Evolutionary conservation across 257 asterid genomes (phyloP), one percentile per base, ranked within the genome.

Genomic region (Solanum chiquidenum): DNA sequence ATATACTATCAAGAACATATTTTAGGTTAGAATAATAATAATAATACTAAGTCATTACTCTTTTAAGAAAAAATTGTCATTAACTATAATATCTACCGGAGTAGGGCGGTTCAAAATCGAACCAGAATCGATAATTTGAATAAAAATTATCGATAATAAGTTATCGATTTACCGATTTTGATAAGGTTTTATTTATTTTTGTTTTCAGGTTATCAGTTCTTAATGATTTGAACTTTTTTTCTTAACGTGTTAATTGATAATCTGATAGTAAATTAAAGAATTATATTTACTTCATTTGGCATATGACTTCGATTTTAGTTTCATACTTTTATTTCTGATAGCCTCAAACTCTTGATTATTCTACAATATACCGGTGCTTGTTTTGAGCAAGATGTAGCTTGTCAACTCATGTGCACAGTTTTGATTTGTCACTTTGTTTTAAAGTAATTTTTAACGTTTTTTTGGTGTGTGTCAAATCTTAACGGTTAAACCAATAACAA

Each of bases 21-120:
- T 68, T 6, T 16, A 68, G 18, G n/a, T 52, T 52, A 52, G n/a
- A 52, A 18, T 52, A 27, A 27, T 13, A 29, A 27, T 64, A 5
- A 10, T 4, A 64, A 13, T 13, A 68, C 27, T 64, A 25, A 4
- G 9, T 5, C 7, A 66, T 66, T 25, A 12, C 8, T 12, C 11
- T 66, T 25, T 6, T 12, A 68, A 27, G 6, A 62, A 62, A 62
- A 64, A 64, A 0, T 27, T 66, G 20, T 68, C 20, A 68, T 12
- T 68, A 12, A 27, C 10, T 68, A 27, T 7, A 5, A 5, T 10
- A 68, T 27, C 8, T 11, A 64, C 0, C 0, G 0, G 66, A 58
- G 11, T 58, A 20, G 11, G 25, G n/a, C 0, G 4, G 64, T 58
- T 58, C 0, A 58, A 58, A 20, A 55, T 20, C 1, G 1, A 55